A percentile compares a stretch with the other conserved stretches of the same genome.
These are phyloP conservation scores for Patellaria atrata DNA, from an alignment of 495 filamentous ascomycete genomes.

Conservation along the genomic window DNA sequence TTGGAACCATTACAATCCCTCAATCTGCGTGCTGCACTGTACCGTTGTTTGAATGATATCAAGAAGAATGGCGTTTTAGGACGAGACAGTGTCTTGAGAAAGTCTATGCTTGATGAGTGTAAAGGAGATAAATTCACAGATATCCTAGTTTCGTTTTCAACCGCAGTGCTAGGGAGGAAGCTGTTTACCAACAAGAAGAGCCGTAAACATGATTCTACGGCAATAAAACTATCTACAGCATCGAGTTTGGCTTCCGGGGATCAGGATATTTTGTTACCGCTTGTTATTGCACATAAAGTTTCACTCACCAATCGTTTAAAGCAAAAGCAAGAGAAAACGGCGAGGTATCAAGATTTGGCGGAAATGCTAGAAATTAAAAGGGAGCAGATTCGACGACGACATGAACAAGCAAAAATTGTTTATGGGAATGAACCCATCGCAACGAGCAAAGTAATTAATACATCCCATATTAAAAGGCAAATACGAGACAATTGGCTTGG, in stretches of 20 bases:
- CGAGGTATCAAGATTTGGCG: conserved; percentile 41
- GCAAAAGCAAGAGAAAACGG: conserved; percentile 40
- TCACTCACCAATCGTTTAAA: conserved; percentile 40
- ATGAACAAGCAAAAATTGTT: conserved; percentile 9
- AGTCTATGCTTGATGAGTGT: conserved; percentile 87
- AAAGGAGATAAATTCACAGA: conserved; percentile 42
- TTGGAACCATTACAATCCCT: conserved; percentile 74
- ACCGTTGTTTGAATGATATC: conserved; percentile 57
- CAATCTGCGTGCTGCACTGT: conserved; percentile 77
- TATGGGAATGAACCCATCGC: not conserved
- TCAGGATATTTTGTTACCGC: conserved; percentile 43
- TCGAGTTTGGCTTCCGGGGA: conserved; percentile 43
- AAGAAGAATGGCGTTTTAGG: conserved; percentile 78
- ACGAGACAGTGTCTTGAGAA: conserved; percentile 61
- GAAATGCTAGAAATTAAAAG: conserved; percentile 42
- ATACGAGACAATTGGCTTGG: conserved; percentile 64
- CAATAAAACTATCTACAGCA: conserved; percentile 48
- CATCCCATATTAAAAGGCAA: conserved; percentile 33
- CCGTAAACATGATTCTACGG: conserved; percentile 28
- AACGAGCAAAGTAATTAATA: conserved; percentile 21
- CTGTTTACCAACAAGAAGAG: conserved; percentile 25
- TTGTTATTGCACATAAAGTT: conserved; percentile 58
- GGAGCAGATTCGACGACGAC: conserved; percentile 29
- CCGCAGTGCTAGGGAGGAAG: conserved; percentile 58
- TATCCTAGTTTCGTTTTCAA: conserved; percentile 63